These are phyloP conservation scores for Dothideomycetes sp. DNA, from an alignment of 2,329 filamentous ascomycete genomes.

Conservation along the genomic window DNA sequence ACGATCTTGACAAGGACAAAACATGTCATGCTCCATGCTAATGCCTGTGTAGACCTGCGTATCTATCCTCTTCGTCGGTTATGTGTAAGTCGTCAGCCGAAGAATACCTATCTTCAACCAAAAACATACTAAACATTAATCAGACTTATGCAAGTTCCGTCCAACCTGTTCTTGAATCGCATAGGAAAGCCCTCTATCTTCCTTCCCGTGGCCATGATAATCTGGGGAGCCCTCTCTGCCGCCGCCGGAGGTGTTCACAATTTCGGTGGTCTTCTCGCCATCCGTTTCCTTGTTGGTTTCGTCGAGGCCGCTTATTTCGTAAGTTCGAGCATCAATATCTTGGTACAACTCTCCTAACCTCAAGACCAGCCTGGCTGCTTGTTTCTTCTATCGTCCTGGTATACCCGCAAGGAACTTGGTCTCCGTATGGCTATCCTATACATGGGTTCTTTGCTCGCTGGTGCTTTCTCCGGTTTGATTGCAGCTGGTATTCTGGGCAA, in stretches of 20 bases:
- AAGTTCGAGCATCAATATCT: too few relatives aligned
- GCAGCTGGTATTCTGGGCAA: slow-evolving; percentile 52
- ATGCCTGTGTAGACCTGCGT: slow-evolving; percentile 49
- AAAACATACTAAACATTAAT: slow-evolving; percentile 13
- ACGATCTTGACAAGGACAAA: too few relatives aligned
- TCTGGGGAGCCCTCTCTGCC: slow-evolving; percentile 33
- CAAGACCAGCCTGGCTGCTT: slow-evolving; percentile 30
- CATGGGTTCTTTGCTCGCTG: slow-evolving; percentile 35
- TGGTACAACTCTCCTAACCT: slow-evolving; percentile 25
- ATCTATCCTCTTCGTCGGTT: slow-evolving; percentile 53
- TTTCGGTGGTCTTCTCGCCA: slow-evolving; percentile 28
- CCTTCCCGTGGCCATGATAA: slow-evolving; percentile 28
- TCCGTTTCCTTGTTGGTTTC: slow-evolving; percentile 32
- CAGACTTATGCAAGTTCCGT: slow-evolving; percentile 31
- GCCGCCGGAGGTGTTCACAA: slow-evolving; percentile 27
- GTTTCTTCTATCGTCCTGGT: slow-evolving; percentile 40
- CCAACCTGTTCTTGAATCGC: slow-evolving; percentile 38
- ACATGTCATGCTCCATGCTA: too few relatives aligned
- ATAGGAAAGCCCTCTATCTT: slow-evolving; percentile 32
- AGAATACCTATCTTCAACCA: too few relatives aligned
- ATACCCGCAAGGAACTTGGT: slow-evolving; percentile 39
- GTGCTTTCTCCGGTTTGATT: slow-evolving; percentile 56
- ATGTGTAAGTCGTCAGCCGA: slow-evolving; percentile 32
- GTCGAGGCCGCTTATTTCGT: slow-evolving; percentile 39
- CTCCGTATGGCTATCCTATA: slow-evolving; percentile 21